Percentiles rank a stretch among this genome's conserved stretches.
phyloP scores from a whole-genome alignment of 1,284 basidiomycete species.

The Entoloma clypeatum region DNA sequence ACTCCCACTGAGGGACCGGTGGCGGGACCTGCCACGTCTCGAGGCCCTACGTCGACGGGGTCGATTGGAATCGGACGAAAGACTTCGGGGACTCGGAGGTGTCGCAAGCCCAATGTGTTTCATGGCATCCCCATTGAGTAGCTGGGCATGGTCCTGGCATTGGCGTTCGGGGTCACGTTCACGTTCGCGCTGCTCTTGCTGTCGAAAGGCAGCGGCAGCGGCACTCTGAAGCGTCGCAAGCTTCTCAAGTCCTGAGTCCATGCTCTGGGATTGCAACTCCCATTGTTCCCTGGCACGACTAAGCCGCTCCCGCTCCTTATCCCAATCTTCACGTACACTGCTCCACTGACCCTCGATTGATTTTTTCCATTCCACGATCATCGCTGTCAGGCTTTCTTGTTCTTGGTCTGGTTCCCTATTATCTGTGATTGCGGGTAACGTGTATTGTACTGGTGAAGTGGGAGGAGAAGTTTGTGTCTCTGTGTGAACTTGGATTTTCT shows the following conservation, averaged over 20 bases:
- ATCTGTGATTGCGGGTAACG: slow-evolving; percentile 20
- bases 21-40: slow-evolving; percentile 17
- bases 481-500: slow-evolving; percentile 24
- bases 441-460: slow-evolving; percentile 6
- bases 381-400: slow-evolving; percentile 46
- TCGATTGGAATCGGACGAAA: slow-evolving; percentile 55
- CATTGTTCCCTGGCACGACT: slow-evolving; percentile 77
- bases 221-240: slow-evolving; percentile 35
- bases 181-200: slow-evolving; percentile 19
- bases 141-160: slow-evolving; percentile 18
- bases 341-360: slow-evolving; percentile 75
- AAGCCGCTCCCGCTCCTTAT: slow-evolving; percentile 74
- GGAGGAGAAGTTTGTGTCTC: slow-evolving; percentile 36
- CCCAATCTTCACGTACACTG: slow-evolving; percentile 76
- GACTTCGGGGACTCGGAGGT: slow-evolving; percentile 68
- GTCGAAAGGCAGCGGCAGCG: slow-evolving; percentile 22
- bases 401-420: slow-evolving; percentile 32
- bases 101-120: slow-evolving; percentile 54
- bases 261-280: slow-evolving; percentile 50
- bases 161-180: slow-evolving; percentile 18
- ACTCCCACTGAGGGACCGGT: slow-evolving; percentile 17
- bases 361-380: slow-evolving; percentile 66
- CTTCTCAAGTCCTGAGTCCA: slow-evolving; percentile 44
- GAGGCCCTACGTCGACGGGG: slow-evolving; percentile 33
- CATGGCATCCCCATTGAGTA: slow-evolving; percentile 40